phyloP scores from a whole-genome alignment of 2,329 filamentous ascomycete species.

The Madurella fahalii region DNA sequence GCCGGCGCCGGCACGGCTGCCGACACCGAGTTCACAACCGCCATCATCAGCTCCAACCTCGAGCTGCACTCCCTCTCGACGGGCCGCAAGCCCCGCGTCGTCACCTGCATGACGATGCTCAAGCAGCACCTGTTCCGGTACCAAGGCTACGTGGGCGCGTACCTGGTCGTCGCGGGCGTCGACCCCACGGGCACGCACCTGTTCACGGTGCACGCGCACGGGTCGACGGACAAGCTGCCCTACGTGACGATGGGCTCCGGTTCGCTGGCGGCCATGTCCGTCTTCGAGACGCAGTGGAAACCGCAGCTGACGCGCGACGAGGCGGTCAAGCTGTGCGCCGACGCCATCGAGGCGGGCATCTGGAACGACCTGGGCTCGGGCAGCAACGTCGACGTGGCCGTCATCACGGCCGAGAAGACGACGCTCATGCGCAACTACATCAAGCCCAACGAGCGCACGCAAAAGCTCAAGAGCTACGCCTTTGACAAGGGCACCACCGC shows the following conservation, averaged over 20 bases:
- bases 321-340: conserved; percentile 74
- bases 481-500: conserved; percentile 92
- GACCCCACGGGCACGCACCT: conserved; percentile 93
- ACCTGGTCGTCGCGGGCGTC: conserved; percentile 93
- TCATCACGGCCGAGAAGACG: conserved; percentile 95
- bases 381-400: conserved; percentile 93
- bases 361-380: conserved; percentile 98
- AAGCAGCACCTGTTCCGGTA: conserved; percentile 99
- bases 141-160: conserved; percentile 96
- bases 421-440: conserved; percentile 89
- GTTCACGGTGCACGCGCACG: conserved; percentile 98
- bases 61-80: conserved; percentile 96
- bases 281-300: conserved; percentile 97
- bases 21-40: conserved; percentile 98
- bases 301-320: conserved; percentile 69
- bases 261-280: conserved; percentile 92
- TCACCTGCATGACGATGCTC: conserved; percentile 98
- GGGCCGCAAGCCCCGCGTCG: conserved; percentile 91
- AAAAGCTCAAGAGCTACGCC: conserved; percentile 90
- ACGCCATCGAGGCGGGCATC: conserved; percentile 93
- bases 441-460: conserved; percentile 83
- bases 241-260: conserved; percentile 99
- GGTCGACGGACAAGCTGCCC: conserved; percentile 95
- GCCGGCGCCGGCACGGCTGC: conserved; percentile 95
- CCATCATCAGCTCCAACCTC: conserved; percentile 96